Percentiles rank a stretch among this genome's conserved stretches.
phyloP scores from a whole-genome alignment of 805 yeast species.

The Candida qinlingensis region DNA sequence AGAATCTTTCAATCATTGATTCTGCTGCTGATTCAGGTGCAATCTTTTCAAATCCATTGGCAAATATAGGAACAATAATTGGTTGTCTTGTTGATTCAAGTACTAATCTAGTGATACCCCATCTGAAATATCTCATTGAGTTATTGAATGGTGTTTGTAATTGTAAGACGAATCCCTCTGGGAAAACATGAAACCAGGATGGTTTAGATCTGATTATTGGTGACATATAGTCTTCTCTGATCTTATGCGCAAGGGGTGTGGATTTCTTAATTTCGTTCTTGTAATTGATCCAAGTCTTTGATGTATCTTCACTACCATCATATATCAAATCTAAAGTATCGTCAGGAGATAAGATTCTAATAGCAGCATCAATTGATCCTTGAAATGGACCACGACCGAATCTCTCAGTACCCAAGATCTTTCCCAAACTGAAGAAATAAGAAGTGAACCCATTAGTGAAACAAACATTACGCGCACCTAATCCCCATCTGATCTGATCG shows the following conservation, averaged over 20 bases:
- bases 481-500: slow-evolving; percentile 82
- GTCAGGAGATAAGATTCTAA: slow-evolving; percentile 74
- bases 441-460: slow-evolving; percentile 50
- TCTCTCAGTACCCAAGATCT: slow-evolving; percentile 78
- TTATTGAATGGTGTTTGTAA: slow-evolving; percentile 70
- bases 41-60: slow-evolving; percentile 81
- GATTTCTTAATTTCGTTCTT: slow-evolving; percentile 1
- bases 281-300: slow-evolving; percentile 14
- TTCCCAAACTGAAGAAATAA: slow-evolving; percentile 78
- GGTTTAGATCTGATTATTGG: slow-evolving; percentile 62
- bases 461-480: slow-evolving; percentile 90
- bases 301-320: slow-evolving; percentile 21
- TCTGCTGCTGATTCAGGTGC: slow-evolving; percentile 66
- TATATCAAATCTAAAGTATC: slow-evolving; percentile 45
- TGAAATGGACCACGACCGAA: slow-evolving; percentile 95
- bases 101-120: slow-evolving; percentile 88
- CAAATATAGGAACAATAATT: slow-evolving; percentile 78
- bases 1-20: slow-evolving; percentile 45
- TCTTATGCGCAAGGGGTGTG: slow-evolving; percentile 9
- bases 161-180: slow-evolving; percentile 92
- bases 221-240: slow-evolving; percentile 31
- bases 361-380: slow-evolving; percentile 81
- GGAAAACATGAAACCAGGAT: slow-evolving; percentile 91
- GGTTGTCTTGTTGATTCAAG: slow-evolving; percentile 83
- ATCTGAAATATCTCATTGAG: slow-evolving; percentile 90